Percentiles rank a stretch among this genome's conserved stretches.
These are phyloP conservation scores for Clavispora santaluciae DNA, from an alignment of 805 yeast species.

Conservation along the genomic window DNA sequence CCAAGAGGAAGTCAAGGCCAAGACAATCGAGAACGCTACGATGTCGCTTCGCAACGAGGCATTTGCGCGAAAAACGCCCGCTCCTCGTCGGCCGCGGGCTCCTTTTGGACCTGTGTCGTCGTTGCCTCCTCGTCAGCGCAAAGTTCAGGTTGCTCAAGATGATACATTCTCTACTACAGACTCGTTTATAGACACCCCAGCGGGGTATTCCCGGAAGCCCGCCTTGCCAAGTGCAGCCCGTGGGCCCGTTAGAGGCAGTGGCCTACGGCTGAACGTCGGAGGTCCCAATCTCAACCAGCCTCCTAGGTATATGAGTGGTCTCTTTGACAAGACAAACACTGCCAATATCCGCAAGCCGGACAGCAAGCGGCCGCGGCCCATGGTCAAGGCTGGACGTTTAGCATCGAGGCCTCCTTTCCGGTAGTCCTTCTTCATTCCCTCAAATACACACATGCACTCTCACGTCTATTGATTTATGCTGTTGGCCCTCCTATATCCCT, in stretches of 20 bases:
- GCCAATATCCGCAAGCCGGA: constrained; percentile 6
- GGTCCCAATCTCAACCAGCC: constrained; percentile 40
- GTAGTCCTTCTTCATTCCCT: neutral
- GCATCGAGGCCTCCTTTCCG: constrained; percentile 3
- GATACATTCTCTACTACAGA: constrained; percentile 24
- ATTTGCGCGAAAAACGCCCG: neutral
- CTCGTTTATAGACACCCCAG: constrained; percentile 26
- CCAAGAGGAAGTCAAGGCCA: neutral
- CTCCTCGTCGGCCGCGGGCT: neutral
- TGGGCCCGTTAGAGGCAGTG: constrained; percentile 1
- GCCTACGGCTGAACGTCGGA: neutral
- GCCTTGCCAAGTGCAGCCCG: constrained; percentile 6
- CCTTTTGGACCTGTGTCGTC: neutral
- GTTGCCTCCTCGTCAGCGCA: neutral
- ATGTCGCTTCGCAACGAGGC: neutral
- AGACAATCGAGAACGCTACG: neutral
- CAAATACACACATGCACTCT: neutral
- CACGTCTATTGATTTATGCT: neutral
- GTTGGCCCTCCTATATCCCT: neutral
- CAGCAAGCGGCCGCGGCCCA: constrained; percentile 1
- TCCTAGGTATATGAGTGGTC: constrained; percentile 39
- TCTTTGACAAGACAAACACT: constrained; percentile 21
- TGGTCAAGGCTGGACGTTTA: neutral
- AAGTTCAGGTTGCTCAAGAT: constrained; percentile 16
- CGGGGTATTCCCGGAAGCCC: constrained; percentile 15